Base-by-base conservation (phyloP, 2,329 filamentous ascomycete species). In the Grosmannia penicillata region DNA sequence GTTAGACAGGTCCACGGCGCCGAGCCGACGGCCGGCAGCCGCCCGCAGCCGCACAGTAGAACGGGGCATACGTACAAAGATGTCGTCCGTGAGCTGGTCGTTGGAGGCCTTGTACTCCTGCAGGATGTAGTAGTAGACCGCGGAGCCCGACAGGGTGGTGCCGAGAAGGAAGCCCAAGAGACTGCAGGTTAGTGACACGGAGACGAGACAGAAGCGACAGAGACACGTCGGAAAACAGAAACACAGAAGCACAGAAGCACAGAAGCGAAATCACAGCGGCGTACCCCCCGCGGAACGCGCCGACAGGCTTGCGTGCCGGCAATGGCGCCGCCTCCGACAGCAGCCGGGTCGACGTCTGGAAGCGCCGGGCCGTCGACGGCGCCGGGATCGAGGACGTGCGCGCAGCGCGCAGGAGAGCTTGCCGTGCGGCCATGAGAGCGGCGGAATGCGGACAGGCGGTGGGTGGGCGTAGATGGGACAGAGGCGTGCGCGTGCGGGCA, bases 91-190 rank as follows among this genome's bases (percentile, higher is more conserved):
- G 61, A 96, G 66, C 54, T 95, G 72, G 62, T 93, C 83, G 65
- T 95, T 96, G 49, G 85, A 83, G 31, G 86, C 70, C 63, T 86
- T 85, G 68, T 95, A 96, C 60, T 96, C 87, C 56, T 89, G 77
- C 51, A 96, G 65, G 48, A 94, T 74, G 59, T 96, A 96, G 58
- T 84, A 86, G 65, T 95, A 96, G 51, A 93, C 81, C 42, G 75
- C 79, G 37, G 72, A 73, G 51, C 85, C 86, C 32, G 87, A 78
- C 37, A 85, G 66, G 33, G 82, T 78, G 45, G 82, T 78, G 48
- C 89, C 89, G 46, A 91, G 68, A 36, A 96, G 76, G 67, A 96
- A 96, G 37, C 89, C 89, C 52, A 94, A 85, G 43, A 95, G 65
- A 42, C 89, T 95, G 50, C n/a, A 9, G 26, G 23, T 37, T 25